These are phyloP conservation scores for Scheffersomyces cryptocercus DNA, from an alignment of 1,139 yeast genomes.

Conservation along the genomic window DNA sequence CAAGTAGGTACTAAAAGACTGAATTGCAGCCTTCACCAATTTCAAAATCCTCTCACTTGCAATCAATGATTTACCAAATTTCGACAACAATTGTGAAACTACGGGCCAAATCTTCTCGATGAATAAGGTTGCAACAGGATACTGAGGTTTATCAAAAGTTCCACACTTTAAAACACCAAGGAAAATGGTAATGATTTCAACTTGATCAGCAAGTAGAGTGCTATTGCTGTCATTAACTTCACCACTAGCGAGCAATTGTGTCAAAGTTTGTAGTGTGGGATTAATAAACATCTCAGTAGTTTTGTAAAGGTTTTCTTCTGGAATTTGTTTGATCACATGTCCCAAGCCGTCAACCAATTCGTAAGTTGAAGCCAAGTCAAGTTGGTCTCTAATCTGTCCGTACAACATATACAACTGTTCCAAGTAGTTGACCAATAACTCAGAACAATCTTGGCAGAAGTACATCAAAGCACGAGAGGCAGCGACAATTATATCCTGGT, in stretches of 20 bases:
- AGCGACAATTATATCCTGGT: slow-evolving; percentile 68
- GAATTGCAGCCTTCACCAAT: slow-evolving; percentile 64
- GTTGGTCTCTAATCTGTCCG: slow-evolving; percentile 53
- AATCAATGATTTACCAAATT: slow-evolving; percentile 54
- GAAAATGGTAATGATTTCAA: slow-evolving; percentile 75
- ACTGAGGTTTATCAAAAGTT: slow-evolving; percentile 34
- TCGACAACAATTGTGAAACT: slow-evolving; percentile 47
- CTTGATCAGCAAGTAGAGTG: slow-evolving; percentile 56
- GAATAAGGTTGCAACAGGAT: slow-evolving; percentile 61
- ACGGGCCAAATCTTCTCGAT: slow-evolving; percentile 62
- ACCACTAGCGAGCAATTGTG: slow-evolving; percentile 15
- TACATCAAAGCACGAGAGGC: slow-evolving; percentile 94
- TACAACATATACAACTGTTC: slow-evolving; percentile 80
- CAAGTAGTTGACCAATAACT: slow-evolving; percentile 62
- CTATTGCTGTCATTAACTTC: slow-evolving; percentile 10
- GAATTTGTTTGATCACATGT: slow-evolving; percentile 67
- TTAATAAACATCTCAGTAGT: slow-evolving; percentile 58
- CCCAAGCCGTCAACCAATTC: slow-evolving; percentile 92
- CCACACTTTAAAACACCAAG: slow-evolving; percentile 56
- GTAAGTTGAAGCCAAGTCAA: slow-evolving; percentile 71
- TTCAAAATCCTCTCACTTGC: slow-evolving; percentile 78
- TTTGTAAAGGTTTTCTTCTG: slow-evolving; percentile 33
- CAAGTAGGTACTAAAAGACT: slow-evolving; percentile 66
- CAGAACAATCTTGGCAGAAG: slow-evolving; percentile 89
- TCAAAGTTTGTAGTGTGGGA: slow-evolving; percentile 60